Base-by-base conservation (phyloP, 1,284 basidiomycete species). In the Leccinum ponderosum region DNA sequence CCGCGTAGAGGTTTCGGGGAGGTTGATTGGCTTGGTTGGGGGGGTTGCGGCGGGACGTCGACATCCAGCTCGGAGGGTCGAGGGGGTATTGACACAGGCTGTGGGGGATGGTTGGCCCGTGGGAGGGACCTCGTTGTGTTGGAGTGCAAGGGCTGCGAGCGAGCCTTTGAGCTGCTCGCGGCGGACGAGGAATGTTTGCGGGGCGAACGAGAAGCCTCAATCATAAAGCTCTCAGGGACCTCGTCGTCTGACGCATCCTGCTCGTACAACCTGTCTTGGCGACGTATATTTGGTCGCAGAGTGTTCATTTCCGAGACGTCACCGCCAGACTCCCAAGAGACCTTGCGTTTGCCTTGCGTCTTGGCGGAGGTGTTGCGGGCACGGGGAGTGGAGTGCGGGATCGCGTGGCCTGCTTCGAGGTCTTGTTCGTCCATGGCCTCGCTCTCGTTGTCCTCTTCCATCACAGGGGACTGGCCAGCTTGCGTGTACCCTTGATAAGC, bases 171-270 rank as follows among this genome's bases (percentile, higher is more conserved):
- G 27, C 62, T 69, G 50, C 69, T 63, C 56, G 73, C 71, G 29
- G 71, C 70, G 44, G 75, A 56, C 8, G 60, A 58, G 5, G 64
- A 61, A 29, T 74, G 70, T 56, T 75, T 82, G 64, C 71, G 74
- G 29, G 69, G 64, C 22, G 61, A 66, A 53, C 58, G 65, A 22
- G 73, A 74, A 20, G 87, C 83, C 73, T 93, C 91, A 65, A 93
- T 87, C 85, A 92, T 89, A 67, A 93, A 88, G 70, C 89, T 90
- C 71, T 89, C 86, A 0, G 91, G 92, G 4, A 90, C 89, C 70
- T 93, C 91, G 59, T 89, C 90, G 67, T 92, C 91, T 14, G 87
- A 89, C 42, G 82, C 81, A 55, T 88, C 84, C 44, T 82, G 78
- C 61, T 85, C 83, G 62, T 83, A 79, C 31, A 79, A 78, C 66